Percentiles rank a stretch among this genome's conserved stretches.
phyloP scores from a whole-genome alignment of 768 basidiomycete genomes.

The Panaeolus papilionaceus region DNA sequence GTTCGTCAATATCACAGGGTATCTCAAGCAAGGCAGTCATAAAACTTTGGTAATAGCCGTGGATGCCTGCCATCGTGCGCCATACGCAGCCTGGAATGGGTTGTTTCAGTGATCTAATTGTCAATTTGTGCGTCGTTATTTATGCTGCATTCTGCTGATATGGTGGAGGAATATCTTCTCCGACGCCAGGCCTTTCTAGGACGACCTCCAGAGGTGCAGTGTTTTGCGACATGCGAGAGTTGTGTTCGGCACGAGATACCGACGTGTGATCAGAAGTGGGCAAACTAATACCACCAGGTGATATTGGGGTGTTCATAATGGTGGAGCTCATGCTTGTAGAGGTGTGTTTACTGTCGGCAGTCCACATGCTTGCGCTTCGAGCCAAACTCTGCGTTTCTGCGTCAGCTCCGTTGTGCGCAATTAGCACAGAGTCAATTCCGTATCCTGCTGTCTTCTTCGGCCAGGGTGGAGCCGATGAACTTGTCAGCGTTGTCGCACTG shows the following conservation, averaged over 20 bases:
- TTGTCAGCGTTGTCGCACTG: background rate
- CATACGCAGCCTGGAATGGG: too few species aligned
- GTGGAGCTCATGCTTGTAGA: background rate
- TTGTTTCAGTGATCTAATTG: background rate
- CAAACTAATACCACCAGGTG: background rate
- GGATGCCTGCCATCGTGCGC: too few species aligned
- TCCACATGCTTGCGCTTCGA: slow-evolving; percentile 5
- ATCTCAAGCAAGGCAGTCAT: too few species aligned
- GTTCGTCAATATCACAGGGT: too few species aligned
- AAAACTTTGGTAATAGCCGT: too few species aligned
- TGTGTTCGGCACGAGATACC: background rate
- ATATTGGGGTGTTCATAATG: background rate
- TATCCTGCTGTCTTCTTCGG: background rate
- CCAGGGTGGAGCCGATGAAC: background rate
- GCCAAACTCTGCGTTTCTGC: background rate
- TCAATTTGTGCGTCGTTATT: background rate
- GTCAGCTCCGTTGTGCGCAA: background rate
- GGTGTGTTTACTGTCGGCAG: background rate
- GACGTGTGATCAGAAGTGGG: background rate
- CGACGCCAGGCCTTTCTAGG: background rate
- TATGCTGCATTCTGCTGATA: background rate
- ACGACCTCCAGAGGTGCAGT: background rate
- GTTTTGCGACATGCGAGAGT: background rate
- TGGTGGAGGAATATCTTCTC: slow-evolving; percentile 1
- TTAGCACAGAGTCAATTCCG: background rate